A percentile compares a stretch with the other conserved stretches of the same genome.
Conservation (phyloP, 78 protist genomes). For the Dictyostelium firmibasis region DNA sequence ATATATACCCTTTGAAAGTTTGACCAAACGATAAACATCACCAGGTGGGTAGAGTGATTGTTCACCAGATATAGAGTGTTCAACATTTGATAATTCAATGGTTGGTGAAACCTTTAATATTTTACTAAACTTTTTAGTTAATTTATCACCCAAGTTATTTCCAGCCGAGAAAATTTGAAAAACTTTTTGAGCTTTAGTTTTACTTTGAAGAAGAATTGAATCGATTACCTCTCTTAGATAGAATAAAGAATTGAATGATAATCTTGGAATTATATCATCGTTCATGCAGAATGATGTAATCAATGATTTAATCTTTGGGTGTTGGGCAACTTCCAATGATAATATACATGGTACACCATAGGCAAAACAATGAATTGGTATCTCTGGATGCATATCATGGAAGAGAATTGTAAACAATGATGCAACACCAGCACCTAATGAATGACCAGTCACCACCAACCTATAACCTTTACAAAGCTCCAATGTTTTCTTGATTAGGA, state of each 20-base stretch:
- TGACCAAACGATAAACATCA: conserved; percentile 23
- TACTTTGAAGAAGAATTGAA: conserved; percentile 30
- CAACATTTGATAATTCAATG: conserved; percentile 42
- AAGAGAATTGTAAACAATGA: conserved; percentile 68
- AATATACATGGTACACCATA: conserved; percentile 72
- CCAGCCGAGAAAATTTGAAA: conserved; percentile 71
- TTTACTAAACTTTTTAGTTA: conserved; percentile 46
- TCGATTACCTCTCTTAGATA: conserved; percentile 59
- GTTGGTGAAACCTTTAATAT: conserved; percentile 71
- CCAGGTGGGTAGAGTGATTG: conserved; percentile 68
- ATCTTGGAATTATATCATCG: conserved; percentile 71
- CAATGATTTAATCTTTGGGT: conserved; percentile 1
- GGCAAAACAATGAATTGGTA: conserved; percentile 67
- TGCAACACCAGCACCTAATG: conserved; percentile 78
- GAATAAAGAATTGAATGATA: conserved; percentile 52
- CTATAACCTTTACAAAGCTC: conserved; percentile 14
- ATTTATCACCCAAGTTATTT: conserved; percentile 1
- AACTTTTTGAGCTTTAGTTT: conserved; percentile 45
- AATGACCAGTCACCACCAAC: conserved; percentile 71
- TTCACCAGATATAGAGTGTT: conserved; percentile 27
- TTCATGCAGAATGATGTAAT: conserved; percentile 58
- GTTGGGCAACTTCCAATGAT: conserved; percentile 24
- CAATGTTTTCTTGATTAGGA: background rate
- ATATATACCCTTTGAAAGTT: conserved; percentile 49
- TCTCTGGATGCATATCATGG: conserved; percentile 62